Percentiles rank a stretch among this genome's conserved stretches.
Evolutionary conservation across 1,284 basidiomycete genomes (phyloP).

Genomic region (Melampsora abietis-canadensis): DNA sequence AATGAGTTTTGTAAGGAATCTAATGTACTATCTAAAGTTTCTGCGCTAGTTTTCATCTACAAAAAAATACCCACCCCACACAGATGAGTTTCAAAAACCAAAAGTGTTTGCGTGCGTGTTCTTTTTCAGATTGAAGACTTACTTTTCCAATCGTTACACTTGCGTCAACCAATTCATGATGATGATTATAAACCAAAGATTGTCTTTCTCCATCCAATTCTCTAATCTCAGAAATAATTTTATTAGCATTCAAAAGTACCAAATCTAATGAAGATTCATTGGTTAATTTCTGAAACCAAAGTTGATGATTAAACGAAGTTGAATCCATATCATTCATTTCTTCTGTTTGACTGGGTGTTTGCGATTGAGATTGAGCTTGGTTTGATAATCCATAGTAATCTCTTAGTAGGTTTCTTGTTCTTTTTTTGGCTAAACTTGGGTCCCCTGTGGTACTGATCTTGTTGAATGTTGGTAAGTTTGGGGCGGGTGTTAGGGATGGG

Average conservation of each 20-base stretch:
- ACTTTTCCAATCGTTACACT: constrained; percentile 84
- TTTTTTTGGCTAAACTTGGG: constrained; percentile 42
- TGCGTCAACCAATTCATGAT: constrained; percentile 79
- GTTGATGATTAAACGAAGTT: constrained; percentile 70
- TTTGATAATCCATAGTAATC: constrained; percentile 71
- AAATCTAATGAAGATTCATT: constrained; percentile 53
- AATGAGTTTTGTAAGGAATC: constrained; percentile 73
- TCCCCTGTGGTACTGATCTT: constrained; percentile 21
- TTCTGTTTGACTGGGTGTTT: constrained; percentile 17
- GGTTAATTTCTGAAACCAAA: constrained; percentile 77
- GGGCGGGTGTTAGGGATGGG: neutral
- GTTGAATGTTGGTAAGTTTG: neutral
- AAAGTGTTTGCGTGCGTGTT: too few relatives aligned
- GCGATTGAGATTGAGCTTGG: constrained; percentile 45
- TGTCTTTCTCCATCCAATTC: constrained; percentile 83
- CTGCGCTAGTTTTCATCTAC: constrained; percentile 78
- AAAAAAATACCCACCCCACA: too few relatives aligned
- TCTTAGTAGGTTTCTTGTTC: constrained; percentile 63
- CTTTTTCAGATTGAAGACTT: constrained; percentile 49
- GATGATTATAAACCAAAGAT: constrained; percentile 87
- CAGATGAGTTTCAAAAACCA: too few relatives aligned
- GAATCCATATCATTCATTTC: constrained; percentile 59
- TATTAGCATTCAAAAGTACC: constrained; percentile 38
- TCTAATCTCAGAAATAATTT: constrained; percentile 65
- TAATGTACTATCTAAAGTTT: constrained; percentile 74